Percentiles rank a stretch among this genome's conserved stretches.
These are phyloP conservation scores for Abrus pulchellus DNA, from an alignment of 306 rosid genomes.

Conservation along the genomic window DNA sequence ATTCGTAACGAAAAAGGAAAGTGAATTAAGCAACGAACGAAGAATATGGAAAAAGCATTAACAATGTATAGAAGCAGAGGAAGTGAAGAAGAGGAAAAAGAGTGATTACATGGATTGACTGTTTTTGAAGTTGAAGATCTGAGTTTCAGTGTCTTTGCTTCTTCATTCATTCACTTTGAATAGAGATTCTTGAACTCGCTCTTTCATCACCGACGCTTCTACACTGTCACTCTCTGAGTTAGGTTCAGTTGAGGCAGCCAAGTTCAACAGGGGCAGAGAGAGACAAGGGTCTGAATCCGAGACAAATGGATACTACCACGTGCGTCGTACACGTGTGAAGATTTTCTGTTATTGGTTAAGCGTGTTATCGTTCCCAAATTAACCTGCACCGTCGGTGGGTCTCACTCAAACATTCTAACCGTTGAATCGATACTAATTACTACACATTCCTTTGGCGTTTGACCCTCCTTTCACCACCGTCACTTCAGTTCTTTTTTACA, in stretches of 20 bases:
- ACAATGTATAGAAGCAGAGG: not conserved
- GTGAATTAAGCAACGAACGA: not conserved
- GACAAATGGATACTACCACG: slow-evolving; percentile 1
- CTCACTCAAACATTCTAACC: not conserved
- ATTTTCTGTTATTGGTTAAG: no score
- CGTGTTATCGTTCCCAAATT: not conserved
- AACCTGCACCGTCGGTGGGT: slow-evolving; percentile 19
- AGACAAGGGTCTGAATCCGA: not conserved
- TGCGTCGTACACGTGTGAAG: not conserved
- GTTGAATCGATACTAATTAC: not conserved
- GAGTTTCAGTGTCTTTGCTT: not conserved
- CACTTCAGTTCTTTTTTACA: not conserved
- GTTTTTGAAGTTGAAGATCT: slow-evolving; percentile 31
- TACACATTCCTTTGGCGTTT: not conserved
- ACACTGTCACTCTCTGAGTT: no score
- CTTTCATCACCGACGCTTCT: not conserved
- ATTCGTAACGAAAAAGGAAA: not conserved
- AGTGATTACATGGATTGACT: slow-evolving; percentile 11
- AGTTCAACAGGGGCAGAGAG: slow-evolving; percentile 1
- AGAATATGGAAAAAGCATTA: not conserved
- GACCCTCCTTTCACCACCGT: not conserved
- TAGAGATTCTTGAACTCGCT: slow-evolving; percentile 25
- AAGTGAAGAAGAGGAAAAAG: not conserved
- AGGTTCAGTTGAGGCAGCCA: not conserved
- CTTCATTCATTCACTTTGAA: not conserved